Percentiles rank a stretch among this genome's conserved stretches.
These are phyloP conservation scores for Shiraia sp. DNA, from an alignment of 2,329 filamentous ascomycete species.

Conservation along the genomic window DNA sequence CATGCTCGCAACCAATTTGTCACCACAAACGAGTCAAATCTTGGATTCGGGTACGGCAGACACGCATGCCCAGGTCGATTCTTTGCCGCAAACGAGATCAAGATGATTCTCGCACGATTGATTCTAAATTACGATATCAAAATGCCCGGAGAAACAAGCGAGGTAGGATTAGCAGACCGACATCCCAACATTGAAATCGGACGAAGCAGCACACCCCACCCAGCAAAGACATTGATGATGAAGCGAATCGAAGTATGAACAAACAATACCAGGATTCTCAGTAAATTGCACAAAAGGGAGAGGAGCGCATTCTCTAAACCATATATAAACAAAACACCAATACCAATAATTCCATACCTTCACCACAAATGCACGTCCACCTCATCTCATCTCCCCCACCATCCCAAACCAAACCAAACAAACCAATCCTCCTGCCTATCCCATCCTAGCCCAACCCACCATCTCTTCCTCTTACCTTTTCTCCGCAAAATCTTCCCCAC, in stretches of 20 bases:
- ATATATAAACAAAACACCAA: background rate
- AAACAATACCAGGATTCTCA: too few species aligned
- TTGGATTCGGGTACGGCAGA: conserved; percentile 35
- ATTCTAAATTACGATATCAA: conserved; percentile 35
- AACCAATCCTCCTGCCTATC: too few species aligned
- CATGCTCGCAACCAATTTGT: conserved; percentile 39
- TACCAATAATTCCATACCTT: too few species aligned
- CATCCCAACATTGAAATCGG: conserved; percentile 20
- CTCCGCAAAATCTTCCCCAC: too few species aligned
- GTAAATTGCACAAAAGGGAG: too few species aligned
- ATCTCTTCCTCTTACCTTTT: too few species aligned
- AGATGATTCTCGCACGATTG: conserved; percentile 35
- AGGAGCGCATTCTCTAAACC: background rate
- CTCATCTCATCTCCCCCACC: too few species aligned
- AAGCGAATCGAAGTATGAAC: conserved; percentile 18
- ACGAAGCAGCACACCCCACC: conserved; percentile 11
- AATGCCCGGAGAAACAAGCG: conserved; percentile 18
- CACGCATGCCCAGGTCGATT: conserved; percentile 41
- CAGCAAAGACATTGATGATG: conserved; percentile 20
- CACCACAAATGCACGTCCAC: too few species aligned
- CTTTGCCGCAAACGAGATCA: conserved; percentile 41
- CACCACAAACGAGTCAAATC: conserved; percentile 27
- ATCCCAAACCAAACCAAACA: too few species aligned
- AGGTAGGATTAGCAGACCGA: conserved; percentile 5
- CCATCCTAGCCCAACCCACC: too few species aligned